phyloP scores from a whole-genome alignment of 2,329 filamentous ascomycete genomes.

The Bertia moriformis region DNA sequence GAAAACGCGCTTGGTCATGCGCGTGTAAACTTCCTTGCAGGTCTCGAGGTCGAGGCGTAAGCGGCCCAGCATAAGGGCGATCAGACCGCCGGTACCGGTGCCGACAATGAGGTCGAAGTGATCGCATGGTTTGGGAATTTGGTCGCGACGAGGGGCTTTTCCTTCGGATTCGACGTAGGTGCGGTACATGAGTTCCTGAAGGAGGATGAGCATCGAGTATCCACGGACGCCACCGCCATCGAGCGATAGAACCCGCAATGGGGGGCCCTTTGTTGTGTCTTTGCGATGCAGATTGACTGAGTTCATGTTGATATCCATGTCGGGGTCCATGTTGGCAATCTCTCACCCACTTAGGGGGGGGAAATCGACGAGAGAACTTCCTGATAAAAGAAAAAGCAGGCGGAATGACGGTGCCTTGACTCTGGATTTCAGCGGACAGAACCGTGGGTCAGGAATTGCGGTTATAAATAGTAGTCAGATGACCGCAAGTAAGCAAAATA shows the following conservation, averaged over 20 bases:
- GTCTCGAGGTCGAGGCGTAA: slow-evolving; percentile 85
- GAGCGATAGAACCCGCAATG: not conserved
- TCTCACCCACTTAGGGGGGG: not conserved
- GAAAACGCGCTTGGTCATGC: slow-evolving; percentile 86
- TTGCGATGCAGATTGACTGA: not conserved
- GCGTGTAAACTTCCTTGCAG: slow-evolving; percentile 93
- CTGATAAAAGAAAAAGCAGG: not conserved
- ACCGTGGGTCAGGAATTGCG: not conserved
- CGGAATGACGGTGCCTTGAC: not conserved
- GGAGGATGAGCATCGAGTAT: slow-evolving; percentile 94
- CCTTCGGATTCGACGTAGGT: slow-evolving; percentile 90
- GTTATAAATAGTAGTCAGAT: not conserved
- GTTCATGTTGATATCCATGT: not conserved
- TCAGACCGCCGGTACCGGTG: slow-evolving; percentile 86
- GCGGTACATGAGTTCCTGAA: slow-evolving; percentile 95
- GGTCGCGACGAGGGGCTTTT: slow-evolving; percentile 71
- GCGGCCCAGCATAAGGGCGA: slow-evolving; percentile 91
- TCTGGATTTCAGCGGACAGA: not conserved
- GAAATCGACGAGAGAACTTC: not conserved
- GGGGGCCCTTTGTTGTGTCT: slow-evolving; percentile 1
- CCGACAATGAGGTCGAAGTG: slow-evolving; percentile 96
- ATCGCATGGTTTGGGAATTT: slow-evolving; percentile 94
- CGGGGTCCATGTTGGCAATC: not conserved
- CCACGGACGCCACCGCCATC: slow-evolving; percentile 95
- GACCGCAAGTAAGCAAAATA: not conserved